These are phyloP conservation scores for Candida freyschussii DNA, from an alignment of 1,139 yeast genomes.

Conservation along the genomic window DNA sequence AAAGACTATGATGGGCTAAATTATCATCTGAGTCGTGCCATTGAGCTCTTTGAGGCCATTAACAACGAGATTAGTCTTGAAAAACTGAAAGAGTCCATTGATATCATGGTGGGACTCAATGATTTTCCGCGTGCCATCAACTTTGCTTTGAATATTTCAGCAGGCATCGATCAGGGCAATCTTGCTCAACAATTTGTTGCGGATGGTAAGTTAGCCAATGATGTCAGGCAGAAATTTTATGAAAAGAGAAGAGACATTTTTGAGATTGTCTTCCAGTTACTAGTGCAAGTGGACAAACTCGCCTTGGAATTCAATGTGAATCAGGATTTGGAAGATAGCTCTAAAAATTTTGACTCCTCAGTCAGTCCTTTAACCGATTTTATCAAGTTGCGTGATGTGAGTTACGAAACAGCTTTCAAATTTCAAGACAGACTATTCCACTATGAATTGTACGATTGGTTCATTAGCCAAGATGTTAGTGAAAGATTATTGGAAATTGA, in stretches of 20 bases:
- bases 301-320: constrained; percentile 39
- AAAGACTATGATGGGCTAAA: constrained; percentile 66
- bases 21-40: constrained; percentile 71
- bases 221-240: constrained; percentile 40
- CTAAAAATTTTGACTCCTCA: constrained; percentile 9
- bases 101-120: constrained; percentile 70
- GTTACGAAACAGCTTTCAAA: constrained; percentile 70
- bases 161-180: constrained; percentile 58
- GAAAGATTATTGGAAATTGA: constrained; percentile 74
- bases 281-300: constrained; percentile 65
- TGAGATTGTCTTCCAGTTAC: constrained; percentile 65
- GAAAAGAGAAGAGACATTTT: constrained; percentile 57
- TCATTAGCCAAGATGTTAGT: constrained; percentile 69
- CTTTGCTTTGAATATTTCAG: constrained; percentile 73
- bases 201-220: constrained; percentile 45
- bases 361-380: constrained; percentile 34
- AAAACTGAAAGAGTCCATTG: constrained; percentile 74
- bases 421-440: constrained; percentile 82
- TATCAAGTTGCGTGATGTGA: constrained; percentile 59
- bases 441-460: constrained; percentile 90
- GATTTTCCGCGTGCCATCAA: constrained; percentile 85
- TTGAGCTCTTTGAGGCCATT: constrained; percentile 72
- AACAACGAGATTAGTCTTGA: constrained; percentile 75
- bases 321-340: constrained; percentile 11
- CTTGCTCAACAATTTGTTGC: constrained; percentile 49